Conservation (phyloP, 2,329 filamentous ascomycete species). For the Sclerotiophoma versabilis region DNA sequence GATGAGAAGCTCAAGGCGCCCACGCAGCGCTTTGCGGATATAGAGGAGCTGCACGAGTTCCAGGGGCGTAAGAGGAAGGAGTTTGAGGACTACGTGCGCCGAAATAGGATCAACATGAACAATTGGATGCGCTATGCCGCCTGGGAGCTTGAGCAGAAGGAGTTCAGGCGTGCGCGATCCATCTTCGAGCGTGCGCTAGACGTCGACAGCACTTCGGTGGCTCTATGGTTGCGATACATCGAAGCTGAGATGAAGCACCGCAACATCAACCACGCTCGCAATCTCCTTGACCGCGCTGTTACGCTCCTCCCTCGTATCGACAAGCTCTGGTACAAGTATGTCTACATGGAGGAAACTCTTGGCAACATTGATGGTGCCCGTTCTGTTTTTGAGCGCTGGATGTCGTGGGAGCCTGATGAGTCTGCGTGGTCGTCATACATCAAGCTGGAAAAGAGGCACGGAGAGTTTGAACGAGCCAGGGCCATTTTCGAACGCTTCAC, state of each 20-base stretch:
- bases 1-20: constrained; percentile 87
- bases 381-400: constrained; percentile 97
- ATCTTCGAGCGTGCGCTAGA: constrained; percentile 96
- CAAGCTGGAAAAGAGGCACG: constrained; percentile 94
- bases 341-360: constrained; percentile 98
- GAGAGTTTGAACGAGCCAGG: constrained; percentile 87
- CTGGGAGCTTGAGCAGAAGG: constrained; percentile 98
- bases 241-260: constrained; percentile 88
- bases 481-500: constrained; percentile 91
- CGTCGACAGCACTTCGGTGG: constrained; percentile 84
- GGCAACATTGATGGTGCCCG: constrained; percentile 91
- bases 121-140: constrained; percentile 98
- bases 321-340: constrained; percentile 99
- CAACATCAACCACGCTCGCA: constrained; percentile 90
- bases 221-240: constrained; percentile 90
- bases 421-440: constrained; percentile 95
- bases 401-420: constrained; percentile 98
- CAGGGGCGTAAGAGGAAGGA: constrained; percentile 95
- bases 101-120: constrained; percentile 94
- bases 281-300: constrained; percentile 92
- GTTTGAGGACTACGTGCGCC: constrained; percentile 96
- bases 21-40: constrained; percentile 91
- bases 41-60: constrained; percentile 97
- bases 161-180: constrained; percentile 87
- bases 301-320: constrained; percentile 89